These are phyloP conservation scores for Pisolithus microcarpus DNA, from an alignment of 768 basidiomycete species.

Conservation along the genomic window DNA sequence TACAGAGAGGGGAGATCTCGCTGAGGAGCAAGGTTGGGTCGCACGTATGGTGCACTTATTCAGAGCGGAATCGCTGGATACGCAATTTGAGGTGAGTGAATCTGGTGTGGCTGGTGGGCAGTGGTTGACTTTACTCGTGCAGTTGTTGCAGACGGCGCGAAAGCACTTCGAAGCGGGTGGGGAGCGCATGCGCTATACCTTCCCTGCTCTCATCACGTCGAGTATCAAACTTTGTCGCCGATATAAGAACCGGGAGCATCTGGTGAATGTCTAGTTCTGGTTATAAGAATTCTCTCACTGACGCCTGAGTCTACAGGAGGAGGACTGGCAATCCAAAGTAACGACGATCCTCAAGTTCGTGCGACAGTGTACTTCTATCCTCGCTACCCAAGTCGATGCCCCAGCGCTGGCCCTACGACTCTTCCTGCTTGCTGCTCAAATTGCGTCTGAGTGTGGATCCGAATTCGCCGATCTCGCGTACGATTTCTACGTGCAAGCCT, in stretches of 20 bases:
- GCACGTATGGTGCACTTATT: constrained; percentile 97
- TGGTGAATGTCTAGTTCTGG: constrained; percentile 30
- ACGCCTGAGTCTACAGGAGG: constrained; percentile 44
- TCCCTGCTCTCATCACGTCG: constrained; percentile 91
- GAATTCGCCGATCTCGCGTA: constrained; percentile 95
- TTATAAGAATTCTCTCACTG: background rate
- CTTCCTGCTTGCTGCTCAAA: constrained; percentile 93
- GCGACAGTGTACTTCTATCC: constrained; percentile 86
- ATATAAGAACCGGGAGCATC: constrained; percentile 76
- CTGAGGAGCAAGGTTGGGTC: constrained; percentile 98
- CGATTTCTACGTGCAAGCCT: constrained; percentile 96
- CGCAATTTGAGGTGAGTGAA: constrained; percentile 76
- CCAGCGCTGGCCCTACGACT: constrained; percentile 88
- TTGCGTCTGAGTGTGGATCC: constrained; percentile 88
- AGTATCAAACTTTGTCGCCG: constrained; percentile 88
- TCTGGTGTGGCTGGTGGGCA: background rate
- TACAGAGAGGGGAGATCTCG: constrained; percentile 81
- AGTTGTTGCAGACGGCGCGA: constrained; percentile 89
- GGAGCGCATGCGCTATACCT: constrained; percentile 93
- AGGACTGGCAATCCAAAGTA: constrained; percentile 81
- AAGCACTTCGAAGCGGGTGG: constrained; percentile 87
- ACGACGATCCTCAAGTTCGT: constrained; percentile 90
- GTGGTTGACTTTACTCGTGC: background rate
- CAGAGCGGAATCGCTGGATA: constrained; percentile 75
- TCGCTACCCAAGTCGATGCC: constrained; percentile 89